Evolutionary conservation across 2,329 filamentous ascomycete genomes (phyloP), one percentile per base, ranked within the genome.

Genomic region (Calonectria honghensis): DNA sequence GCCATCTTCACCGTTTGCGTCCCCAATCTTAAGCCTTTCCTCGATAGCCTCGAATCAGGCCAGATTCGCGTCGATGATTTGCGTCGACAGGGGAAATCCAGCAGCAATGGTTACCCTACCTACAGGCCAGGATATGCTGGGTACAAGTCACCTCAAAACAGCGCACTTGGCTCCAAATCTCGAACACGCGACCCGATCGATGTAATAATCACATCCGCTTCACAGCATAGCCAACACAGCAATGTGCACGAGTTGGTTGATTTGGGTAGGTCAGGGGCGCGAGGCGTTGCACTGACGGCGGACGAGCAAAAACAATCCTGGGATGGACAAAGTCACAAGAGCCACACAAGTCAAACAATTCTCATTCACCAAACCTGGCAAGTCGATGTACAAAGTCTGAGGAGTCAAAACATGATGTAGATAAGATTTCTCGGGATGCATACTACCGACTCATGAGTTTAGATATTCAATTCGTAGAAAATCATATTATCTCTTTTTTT

Each of bases 1-100:
- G 71, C 78, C 32, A 80, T 82, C 35, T 69, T 82, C 16, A 80
- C 79, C 9, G 78, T 78, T 9, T 82, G 81, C 63, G 59, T 81
- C 7, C 81, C 81, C 39, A 81, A 81, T 64, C 81, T 82, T 39
- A 82, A 82, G 37, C 81, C 80, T 0, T 82, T 82, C 59, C 78
- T 82, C 31, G 80, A 82, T 57, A 82, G 79, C 27, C 64, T 82
- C 0, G 78, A 82, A 31, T 82, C 81, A 0, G 81, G 81, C 0
- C 81, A 82, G 52, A 82, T 81, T n/a, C 80, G 79, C 1, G 72
- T 81, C 57, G 81, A 82, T 50, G 81, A 82, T 29, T n/a, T 81
- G 13, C 74, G 81, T 3, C 73, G 81, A 24, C 78, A 82, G 32
- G 80, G 79, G 45, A 81, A 82, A 63, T 78, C 72, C 3, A 73